These are phyloP conservation scores for Capronia americana DNA, from an alignment of 2,329 filamentous ascomycete species.

Conservation along the genomic window DNA sequence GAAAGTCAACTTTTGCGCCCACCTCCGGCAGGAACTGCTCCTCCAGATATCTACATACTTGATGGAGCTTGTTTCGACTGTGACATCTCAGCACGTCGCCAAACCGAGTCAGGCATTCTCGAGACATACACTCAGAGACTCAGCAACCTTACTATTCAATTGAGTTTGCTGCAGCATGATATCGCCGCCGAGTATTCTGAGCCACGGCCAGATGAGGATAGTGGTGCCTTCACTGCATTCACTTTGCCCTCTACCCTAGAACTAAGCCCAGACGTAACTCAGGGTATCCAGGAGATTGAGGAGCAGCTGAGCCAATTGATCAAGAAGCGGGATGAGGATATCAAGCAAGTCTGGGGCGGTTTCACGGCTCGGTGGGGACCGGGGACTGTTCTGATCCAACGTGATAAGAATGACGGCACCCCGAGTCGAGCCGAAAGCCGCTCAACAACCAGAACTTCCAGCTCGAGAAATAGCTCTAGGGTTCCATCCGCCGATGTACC, in stretches of 20 bases:
- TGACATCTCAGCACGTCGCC: conserved; percentile 31
- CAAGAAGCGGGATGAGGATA: conserved; percentile 27
- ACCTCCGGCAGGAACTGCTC: conserved; percentile 2
- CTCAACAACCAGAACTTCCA: not conserved
- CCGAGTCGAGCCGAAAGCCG: not conserved
- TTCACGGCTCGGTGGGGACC: conserved; percentile 39
- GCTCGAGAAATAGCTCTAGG: conserved; percentile 1
- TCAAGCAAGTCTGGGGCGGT: conserved; percentile 35
- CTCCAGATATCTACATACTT: conserved; percentile 29
- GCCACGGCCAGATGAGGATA: not conserved
- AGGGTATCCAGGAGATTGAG: conserved; percentile 29
- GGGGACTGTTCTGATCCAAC: conserved; percentile 32
- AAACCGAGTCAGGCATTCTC: conserved; percentile 30
- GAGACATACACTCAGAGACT: conserved; percentile 26
- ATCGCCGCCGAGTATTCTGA: conserved; percentile 14
- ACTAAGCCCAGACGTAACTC: conserved; percentile 18
- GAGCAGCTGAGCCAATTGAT: conserved; percentile 26
- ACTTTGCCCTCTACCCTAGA: not conserved
- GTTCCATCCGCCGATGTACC: not conserved
- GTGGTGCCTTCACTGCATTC: conserved; percentile 3
- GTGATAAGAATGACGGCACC: conserved; percentile 8
- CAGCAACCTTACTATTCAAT: conserved; percentile 22
- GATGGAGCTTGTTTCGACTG: conserved; percentile 33
- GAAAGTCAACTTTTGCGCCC: conserved; percentile 25
- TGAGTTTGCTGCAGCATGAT: conserved; percentile 24